Percentiles rank a stretch among this genome's conserved stretches.
Conservation (phyloP, 1,284 basidiomycete genomes). For the Irpex sp. region DNA sequence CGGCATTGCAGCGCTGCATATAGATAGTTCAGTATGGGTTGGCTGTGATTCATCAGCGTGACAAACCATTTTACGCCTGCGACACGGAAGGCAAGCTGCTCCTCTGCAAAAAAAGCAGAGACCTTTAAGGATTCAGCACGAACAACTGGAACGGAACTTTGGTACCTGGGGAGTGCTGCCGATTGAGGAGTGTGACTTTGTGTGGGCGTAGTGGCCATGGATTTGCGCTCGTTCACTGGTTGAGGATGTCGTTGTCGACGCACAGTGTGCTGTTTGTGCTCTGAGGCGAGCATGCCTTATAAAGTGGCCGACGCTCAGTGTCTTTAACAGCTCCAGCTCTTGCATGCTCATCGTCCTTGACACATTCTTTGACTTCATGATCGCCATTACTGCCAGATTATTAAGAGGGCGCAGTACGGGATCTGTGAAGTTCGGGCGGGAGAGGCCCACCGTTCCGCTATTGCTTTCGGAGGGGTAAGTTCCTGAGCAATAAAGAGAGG, state of each 20-base stretch:
- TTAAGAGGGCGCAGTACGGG: not conserved
- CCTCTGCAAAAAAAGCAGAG: conserved; percentile 1
- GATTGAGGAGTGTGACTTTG: not conserved
- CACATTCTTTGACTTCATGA: not conserved
- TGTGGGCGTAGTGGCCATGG: not conserved
- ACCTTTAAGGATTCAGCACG: too few relatives aligned
- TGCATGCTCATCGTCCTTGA: not conserved
- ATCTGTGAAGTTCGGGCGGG: not conserved
- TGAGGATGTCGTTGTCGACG: not conserved
- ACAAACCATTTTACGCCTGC: conserved; percentile 17
- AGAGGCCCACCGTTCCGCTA: not conserved
- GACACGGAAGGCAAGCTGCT: conserved; percentile 15
- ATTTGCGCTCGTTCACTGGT: not conserved
- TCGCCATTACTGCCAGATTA: not conserved
- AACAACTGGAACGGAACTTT: too few relatives aligned
- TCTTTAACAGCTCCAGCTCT: not conserved
- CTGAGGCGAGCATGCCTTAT: not conserved
- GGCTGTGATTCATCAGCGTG: not conserved
- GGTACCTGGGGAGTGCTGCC: conserved; percentile 6
- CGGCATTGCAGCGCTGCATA: conserved; percentile 24
- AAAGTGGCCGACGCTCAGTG: not conserved
- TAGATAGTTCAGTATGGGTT: not conserved
- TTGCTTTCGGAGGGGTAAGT: not conserved
- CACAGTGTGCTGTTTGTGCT: not conserved
- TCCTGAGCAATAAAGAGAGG: not conserved